Evolutionary conservation across 495 filamentous ascomycete species (phyloP).

Genomic region (Tetracladium setigerum): DNA sequence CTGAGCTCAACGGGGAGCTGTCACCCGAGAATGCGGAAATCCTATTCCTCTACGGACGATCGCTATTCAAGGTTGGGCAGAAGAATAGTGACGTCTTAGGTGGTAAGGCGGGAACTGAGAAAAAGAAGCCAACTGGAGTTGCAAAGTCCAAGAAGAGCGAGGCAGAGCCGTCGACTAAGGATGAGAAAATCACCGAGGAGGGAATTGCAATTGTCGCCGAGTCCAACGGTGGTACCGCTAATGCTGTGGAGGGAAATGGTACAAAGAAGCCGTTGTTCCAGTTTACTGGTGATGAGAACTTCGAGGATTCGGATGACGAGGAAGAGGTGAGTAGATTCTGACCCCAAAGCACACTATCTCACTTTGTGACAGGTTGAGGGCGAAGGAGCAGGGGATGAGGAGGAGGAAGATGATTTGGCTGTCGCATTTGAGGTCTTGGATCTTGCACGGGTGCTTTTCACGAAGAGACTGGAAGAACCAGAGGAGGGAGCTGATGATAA

Average conservation of each 20-base stretch:
- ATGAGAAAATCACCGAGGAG: constrained; percentile 33
- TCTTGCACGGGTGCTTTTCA: constrained; percentile 74
- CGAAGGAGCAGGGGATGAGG: constrained; percentile 47
- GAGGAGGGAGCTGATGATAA: constrained; percentile 36
- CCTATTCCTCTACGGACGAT: constrained; percentile 87
- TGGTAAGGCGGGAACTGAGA: constrained; percentile 58
- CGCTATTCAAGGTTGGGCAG: constrained; percentile 86
- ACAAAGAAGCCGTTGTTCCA: constrained; percentile 73
- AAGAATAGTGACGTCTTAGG: constrained; percentile 92
- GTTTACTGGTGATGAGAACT: constrained; percentile 91
- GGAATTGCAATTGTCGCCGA: constrained; percentile 26
- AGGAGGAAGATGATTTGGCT: constrained; percentile 85
- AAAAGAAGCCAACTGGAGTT: constrained; percentile 35
- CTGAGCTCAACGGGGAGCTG: constrained; percentile 86
- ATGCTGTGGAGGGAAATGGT: constrained; percentile 30
- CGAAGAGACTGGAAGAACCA: constrained; percentile 41
- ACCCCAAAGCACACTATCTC: neutral
- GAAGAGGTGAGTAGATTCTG: constrained; percentile 33
- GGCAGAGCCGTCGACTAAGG: constrained; percentile 16
- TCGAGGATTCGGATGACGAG: constrained; percentile 68
- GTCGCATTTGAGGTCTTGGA: constrained; percentile 90
- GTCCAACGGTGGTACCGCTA: constrained; percentile 29
- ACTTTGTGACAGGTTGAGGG: constrained; percentile 11
- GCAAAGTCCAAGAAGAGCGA: constrained; percentile 24
- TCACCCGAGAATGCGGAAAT: constrained; percentile 83